Conservation (phyloP, 305 asterid species). For the Fraxinus dipetala region DNA sequence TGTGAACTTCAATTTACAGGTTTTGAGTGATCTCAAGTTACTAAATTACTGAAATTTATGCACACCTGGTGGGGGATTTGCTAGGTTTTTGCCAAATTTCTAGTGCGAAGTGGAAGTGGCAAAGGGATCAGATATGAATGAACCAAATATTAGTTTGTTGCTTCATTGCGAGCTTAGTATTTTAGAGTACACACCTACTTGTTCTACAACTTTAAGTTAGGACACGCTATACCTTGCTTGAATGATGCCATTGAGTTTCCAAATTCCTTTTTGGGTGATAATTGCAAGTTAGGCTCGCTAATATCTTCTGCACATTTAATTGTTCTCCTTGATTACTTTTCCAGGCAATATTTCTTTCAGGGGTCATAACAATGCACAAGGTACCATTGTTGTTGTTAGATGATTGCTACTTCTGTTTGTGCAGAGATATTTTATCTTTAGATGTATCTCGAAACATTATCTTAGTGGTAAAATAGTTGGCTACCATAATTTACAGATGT, state of each 20-base stretch:
- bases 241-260: neutral
- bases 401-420: constrained; percentile 1
- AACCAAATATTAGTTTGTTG: neutral
- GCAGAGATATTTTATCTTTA: neutral
- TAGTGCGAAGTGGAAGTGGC: neutral
- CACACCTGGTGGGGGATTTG: neutral
- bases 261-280: neutral
- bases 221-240: neutral
- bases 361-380: constrained; percentile 50
- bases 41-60: neutral
- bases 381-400: constrained; percentile 26
- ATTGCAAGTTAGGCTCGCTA: constrained; percentile 6
- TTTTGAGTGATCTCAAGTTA: neutral
- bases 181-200: neutral
- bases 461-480: neutral
- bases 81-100: neutral
- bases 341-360: constrained; percentile 59
- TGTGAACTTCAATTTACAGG: neutral
- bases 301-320: constrained; percentile 14
- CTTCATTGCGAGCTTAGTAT: neutral
- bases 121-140: constrained; percentile 2
- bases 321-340: constrained; percentile 13
- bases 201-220: neutral
- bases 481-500: constrained; percentile 34
- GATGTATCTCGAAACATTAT: neutral